Percentiles rank a stretch among this genome's conserved stretches.
Conservation (phyloP, 768 basidiomycete species). For the Podaxis sp. region DNA sequence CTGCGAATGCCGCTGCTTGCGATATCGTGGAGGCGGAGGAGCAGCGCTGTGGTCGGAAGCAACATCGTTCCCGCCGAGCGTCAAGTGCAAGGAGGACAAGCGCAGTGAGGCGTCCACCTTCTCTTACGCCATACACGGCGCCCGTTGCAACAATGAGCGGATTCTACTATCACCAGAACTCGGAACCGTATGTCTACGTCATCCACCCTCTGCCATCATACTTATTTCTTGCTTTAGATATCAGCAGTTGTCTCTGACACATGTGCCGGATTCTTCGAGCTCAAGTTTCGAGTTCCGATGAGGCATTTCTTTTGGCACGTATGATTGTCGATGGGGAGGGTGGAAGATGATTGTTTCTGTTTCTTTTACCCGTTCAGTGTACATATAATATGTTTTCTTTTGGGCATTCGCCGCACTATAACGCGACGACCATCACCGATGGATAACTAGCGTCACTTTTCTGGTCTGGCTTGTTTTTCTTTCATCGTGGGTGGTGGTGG, state of each 20-base stretch:
- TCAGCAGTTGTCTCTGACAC: slow-evolving; percentile 82
- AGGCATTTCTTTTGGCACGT: slow-evolving; percentile 15
- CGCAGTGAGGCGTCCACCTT: slow-evolving; percentile 25
- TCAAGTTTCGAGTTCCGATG: slow-evolving; percentile 89
- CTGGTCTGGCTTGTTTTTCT: neutral
- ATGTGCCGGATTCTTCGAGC: slow-evolving; percentile 71
- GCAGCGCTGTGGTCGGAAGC: slow-evolving; percentile 15
- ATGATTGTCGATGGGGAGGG: neutral
- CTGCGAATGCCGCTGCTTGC: slow-evolving; percentile 17
- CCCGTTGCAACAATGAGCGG: slow-evolving; percentile 80
- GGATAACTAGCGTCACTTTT: neutral
- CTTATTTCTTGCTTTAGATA: slow-evolving; percentile 50
- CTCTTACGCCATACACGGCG: slow-evolving; percentile 45
- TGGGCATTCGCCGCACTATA: slow-evolving; percentile 3
- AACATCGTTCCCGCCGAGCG: slow-evolving; percentile 40
- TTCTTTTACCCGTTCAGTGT: slow-evolving; percentile 7
- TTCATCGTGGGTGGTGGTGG: neutral
- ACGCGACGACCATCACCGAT: slow-evolving; percentile 8
- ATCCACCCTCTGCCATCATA: slow-evolving; percentile 8
- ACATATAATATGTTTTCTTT: slow-evolving; percentile 6
- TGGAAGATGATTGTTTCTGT: neutral
- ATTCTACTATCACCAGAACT: slow-evolving; percentile 93
- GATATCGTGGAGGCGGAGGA: slow-evolving; percentile 9
- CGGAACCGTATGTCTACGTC: slow-evolving; percentile 71
- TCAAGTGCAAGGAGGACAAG: slow-evolving; percentile 51